phyloP scores from a whole-genome alignment of 768 basidiomycete species.

The Boletus vinaceobasis region DNA sequence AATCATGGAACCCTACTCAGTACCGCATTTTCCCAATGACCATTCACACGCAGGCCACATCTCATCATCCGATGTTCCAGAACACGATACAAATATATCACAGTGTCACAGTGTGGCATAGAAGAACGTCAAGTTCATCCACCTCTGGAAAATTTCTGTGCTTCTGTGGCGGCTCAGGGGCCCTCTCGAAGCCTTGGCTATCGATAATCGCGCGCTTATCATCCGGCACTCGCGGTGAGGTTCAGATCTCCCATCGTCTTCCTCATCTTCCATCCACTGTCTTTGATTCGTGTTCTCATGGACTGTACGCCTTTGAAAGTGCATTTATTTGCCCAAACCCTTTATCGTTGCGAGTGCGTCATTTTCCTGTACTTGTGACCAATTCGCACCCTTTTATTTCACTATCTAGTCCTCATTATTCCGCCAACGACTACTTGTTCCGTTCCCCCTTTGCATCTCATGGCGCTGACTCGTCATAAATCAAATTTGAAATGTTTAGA shows the following conservation, averaged over 20 bases:
- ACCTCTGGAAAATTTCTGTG: conserved; percentile 21
- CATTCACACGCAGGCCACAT: conserved; percentile 18
- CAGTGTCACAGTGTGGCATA: conserved; percentile 14
- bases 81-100: conserved; percentile 15
- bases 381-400: neutral
- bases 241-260: neutral
- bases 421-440: neutral
- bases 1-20: conserved; percentile 16
- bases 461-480: conserved; percentile 1
- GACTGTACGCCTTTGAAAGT: neutral
- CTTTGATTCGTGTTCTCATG: neutral
- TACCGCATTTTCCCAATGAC: conserved; percentile 3
- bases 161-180: conserved; percentile 28
- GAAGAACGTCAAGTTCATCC: conserved; percentile 18
- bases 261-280: neutral
- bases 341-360: conserved; percentile 7
- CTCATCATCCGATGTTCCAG: conserved; percentile 10
- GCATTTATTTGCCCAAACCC: neutral
- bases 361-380: neutral
- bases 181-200: conserved; percentile 17
- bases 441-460: conserved; percentile 1
- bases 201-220: conserved; percentile 28
- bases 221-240: conserved; percentile 1
- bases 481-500: conserved; percentile 2
- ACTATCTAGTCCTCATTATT: neutral